Base-by-base conservation (phyloP, 768 basidiomycete species). In the Boletus huronensis region DNA sequence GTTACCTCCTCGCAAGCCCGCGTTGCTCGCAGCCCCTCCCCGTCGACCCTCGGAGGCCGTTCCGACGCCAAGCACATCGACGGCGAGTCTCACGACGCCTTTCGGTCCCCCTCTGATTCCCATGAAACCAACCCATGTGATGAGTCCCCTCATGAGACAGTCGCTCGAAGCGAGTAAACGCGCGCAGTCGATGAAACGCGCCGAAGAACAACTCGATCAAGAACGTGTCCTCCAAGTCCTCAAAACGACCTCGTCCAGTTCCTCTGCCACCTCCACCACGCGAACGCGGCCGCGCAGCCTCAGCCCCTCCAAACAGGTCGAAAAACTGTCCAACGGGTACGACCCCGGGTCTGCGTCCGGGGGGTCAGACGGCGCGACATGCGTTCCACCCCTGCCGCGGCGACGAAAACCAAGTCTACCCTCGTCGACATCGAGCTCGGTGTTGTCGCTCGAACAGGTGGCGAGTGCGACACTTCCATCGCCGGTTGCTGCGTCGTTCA, bases 81-180 rank as follows among this genome's bases (percentile, higher is more conserved):
- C 36, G 4, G 50, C 40, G 13, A 47, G 34, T 43, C n/a, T 48
- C 47, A 28, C 26, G 17, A 19, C 48, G 3, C 53, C 62, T 10
- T 48, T 50, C 3, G 55, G 51, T 28, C 48, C 61, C 48, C 62
- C 68, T 29, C 52, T 64, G 25, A 64, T 58, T 56, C 72, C 58
- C n/a, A 11, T 38, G 26, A 70, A 53, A 28, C 62, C 70, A 3
- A 54, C 58, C 3, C 85, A 88, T 50, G 70, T 82, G 28, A 83
- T 82, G 23, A 85, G 82, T 11, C 77, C 79, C 0, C 71, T 88
- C n/a, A 88, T 88, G 73, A 79, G 80, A 55, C 88, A 90, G 68
- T 84, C 82, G 21, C 72, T 92, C 1, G 83, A 87, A 49, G 90
- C 90, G 6, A 83, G 81, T 53, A 87, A 88, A 62, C 79, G 81